Conservation (phyloP, 768 basidiomycete species). For the Psilocybe subaeruginosa region DNA sequence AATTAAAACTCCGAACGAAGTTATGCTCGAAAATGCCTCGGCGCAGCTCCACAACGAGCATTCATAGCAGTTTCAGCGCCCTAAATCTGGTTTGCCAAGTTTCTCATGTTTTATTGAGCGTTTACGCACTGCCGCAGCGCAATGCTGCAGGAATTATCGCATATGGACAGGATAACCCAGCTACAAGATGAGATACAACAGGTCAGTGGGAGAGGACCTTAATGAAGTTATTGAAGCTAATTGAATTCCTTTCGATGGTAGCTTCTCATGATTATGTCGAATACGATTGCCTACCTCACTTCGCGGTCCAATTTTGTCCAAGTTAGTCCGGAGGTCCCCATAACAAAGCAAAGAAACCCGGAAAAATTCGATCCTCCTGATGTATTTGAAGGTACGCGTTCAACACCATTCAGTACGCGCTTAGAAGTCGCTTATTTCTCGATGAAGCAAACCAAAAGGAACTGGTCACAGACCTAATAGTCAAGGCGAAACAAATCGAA, state of each 20-base stretch:
- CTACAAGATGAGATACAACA: slow-evolving; percentile 94
- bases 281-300: slow-evolving; percentile 79
- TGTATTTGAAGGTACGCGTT: slow-evolving; percentile 67
- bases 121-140: slow-evolving; percentile 48
- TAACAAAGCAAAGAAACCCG: slow-evolving; percentile 77
- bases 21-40: background rate
- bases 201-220: slow-evolving; percentile 38
- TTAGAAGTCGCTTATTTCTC: background rate
- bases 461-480: slow-evolving; percentile 79
- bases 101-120: slow-evolving; percentile 20
- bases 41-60: background rate
- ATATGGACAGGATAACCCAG: slow-evolving; percentile 97
- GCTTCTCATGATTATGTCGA: slow-evolving; percentile 90
- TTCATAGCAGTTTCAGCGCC: background rate
- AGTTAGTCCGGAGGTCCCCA: slow-evolving; percentile 77
- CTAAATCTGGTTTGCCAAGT: slow-evolving; percentile 1
- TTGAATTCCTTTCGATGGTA: slow-evolving; percentile 26
- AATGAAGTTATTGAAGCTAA: background rate
- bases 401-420: background rate
- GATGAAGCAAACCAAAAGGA: slow-evolving; percentile 78
- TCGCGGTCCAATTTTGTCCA: slow-evolving; percentile 76
- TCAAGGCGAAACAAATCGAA: slow-evolving; percentile 90
- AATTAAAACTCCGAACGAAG: background rate
- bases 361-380: slow-evolving; percentile 76
- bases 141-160: slow-evolving; percentile 91